These are phyloP conservation scores for Alternaria arbusti DNA, from an alignment of 2,329 filamentous ascomycete genomes.

Conservation along the genomic window DNA sequence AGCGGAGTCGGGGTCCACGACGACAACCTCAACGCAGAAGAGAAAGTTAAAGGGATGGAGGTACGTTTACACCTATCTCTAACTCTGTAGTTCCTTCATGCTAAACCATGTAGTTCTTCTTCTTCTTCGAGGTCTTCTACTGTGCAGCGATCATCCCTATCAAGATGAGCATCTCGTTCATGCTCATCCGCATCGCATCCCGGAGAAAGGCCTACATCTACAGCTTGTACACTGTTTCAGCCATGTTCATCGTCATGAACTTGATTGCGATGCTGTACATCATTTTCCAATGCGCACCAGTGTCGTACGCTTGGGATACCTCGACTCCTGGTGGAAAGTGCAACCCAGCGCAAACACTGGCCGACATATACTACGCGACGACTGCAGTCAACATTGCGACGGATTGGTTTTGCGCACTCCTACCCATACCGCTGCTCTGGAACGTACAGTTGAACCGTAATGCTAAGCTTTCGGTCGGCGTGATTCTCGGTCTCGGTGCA, in stretches of 20 bases:
- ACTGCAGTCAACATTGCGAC: constrained; percentile 14
- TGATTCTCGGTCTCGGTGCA: constrained; percentile 14
- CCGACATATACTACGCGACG: constrained; percentile 12
- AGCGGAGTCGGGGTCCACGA: constrained; percentile 9
- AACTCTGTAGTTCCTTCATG: background rate
- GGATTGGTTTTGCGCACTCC: constrained; percentile 12
- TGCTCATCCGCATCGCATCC: constrained; percentile 12
- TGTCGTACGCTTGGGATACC: constrained; percentile 13
- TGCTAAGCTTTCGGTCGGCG: constrained; percentile 14
- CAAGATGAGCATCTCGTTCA: constrained; percentile 14
- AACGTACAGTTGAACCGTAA: constrained; percentile 13
- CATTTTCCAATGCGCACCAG: constrained; percentile 9
- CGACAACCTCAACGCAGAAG: background rate
- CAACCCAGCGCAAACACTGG: constrained; percentile 8
- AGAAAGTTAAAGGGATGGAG: constrained; percentile 9
- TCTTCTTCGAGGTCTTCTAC: constrained; percentile 12
- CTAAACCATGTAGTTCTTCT: constrained; percentile 7
- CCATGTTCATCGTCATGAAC: constrained; percentile 13
- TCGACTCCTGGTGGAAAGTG: constrained; percentile 11
- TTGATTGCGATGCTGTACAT: constrained; percentile 12
- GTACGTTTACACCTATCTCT: background rate
- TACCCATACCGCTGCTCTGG: constrained; percentile 12
- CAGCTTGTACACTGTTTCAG: constrained; percentile 7
- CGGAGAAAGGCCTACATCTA: constrained; percentile 3
- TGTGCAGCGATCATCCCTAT: constrained; percentile 11